A percentile compares a stretch with the other conserved stretches of the same genome.
phyloP scores from a whole-genome alignment of 805 yeast species.

The Wilhelminamyces savonicus region DNA sequence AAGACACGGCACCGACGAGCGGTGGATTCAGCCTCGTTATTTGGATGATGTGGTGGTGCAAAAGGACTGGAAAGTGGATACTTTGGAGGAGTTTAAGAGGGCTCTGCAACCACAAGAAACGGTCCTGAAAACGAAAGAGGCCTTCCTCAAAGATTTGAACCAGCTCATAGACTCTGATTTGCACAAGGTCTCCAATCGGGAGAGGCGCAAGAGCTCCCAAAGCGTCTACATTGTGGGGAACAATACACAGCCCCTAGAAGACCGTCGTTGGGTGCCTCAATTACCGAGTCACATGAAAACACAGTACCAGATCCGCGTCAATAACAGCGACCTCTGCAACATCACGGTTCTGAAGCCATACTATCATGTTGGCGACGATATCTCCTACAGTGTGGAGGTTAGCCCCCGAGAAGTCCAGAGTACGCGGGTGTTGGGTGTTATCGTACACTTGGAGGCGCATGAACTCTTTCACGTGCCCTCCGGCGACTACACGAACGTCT shows the following conservation, averaged over 20 bases:
- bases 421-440: slow-evolving; percentile 26
- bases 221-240: slow-evolving; percentile 8
- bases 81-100: neutral
- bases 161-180: slow-evolving; percentile 25
- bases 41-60: slow-evolving; percentile 12
- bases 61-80: slow-evolving; percentile 20
- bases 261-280: slow-evolving; percentile 10
- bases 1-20: slow-evolving; percentile 17
- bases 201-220: slow-evolving; percentile 23
- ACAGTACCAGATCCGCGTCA: slow-evolving; percentile 32
- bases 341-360: slow-evolving; percentile 26
- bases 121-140: slow-evolving; percentile 8
- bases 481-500: slow-evolving; percentile 16
- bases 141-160: slow-evolving; percentile 25
- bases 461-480: slow-evolving; percentile 24
- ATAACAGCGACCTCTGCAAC: slow-evolving; percentile 24
- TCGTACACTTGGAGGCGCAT: slow-evolving; percentile 33
- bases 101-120: neutral
- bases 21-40: slow-evolving; percentile 23
- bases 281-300: slow-evolving; percentile 23
- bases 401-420: slow-evolving; percentile 8
- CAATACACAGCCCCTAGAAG: slow-evolving; percentile 3
- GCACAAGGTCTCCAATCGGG: slow-evolving; percentile 23
- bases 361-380: slow-evolving; percentile 34
- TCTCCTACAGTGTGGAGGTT: slow-evolving; percentile 24